Evolutionary conservation across 495 filamentous ascomycete genomes (phyloP).

Genomic region (Pseudoneurospora amorphoporcata): DNA sequence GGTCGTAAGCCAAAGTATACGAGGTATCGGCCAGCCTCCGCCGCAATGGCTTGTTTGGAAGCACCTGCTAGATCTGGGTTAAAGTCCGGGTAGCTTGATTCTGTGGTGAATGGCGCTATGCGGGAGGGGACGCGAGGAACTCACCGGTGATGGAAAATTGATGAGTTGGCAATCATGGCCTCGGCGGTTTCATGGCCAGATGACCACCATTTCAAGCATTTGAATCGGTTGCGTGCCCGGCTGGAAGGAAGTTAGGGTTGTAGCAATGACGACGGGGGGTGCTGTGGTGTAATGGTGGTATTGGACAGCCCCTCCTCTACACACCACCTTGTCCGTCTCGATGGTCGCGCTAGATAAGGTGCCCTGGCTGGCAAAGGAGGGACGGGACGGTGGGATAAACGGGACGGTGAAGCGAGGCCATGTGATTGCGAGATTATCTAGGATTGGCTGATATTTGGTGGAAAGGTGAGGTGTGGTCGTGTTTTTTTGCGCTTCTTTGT

Average conservation of each 20-base stretch:
- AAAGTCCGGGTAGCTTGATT: neutral
- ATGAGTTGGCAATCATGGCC: slow-evolving; percentile 20
- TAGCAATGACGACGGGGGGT: neutral
- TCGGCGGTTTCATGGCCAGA: slow-evolving; percentile 4
- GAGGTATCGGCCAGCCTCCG: neutral
- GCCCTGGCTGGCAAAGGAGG: neutral
- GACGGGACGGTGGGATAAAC: slow-evolving; percentile 4
- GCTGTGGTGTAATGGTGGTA: neutral
- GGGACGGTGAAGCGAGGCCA: slow-evolving; percentile 1
- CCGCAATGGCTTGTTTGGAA: neutral
- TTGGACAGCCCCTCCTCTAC: neutral
- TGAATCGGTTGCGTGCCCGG: neutral
- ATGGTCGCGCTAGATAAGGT: neutral
- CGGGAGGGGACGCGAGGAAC: neutral
- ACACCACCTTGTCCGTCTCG: neutral
- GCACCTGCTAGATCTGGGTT: neutral
- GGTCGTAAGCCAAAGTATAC: neutral
- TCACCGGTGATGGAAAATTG: slow-evolving; percentile 17
- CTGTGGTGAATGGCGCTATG: slow-evolving; percentile 3
- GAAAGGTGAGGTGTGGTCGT: neutral
- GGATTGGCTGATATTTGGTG: neutral
- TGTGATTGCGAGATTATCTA: slow-evolving; percentile 1
- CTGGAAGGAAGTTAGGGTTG: neutral
- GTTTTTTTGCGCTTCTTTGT: neutral
- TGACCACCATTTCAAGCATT: slow-evolving; percentile 14